Percentiles rank a stretch among this genome's conserved stretches.
These are phyloP conservation scores for Breynia disticha DNA, from an alignment of 441 rosid species.

Conservation along the genomic window DNA sequence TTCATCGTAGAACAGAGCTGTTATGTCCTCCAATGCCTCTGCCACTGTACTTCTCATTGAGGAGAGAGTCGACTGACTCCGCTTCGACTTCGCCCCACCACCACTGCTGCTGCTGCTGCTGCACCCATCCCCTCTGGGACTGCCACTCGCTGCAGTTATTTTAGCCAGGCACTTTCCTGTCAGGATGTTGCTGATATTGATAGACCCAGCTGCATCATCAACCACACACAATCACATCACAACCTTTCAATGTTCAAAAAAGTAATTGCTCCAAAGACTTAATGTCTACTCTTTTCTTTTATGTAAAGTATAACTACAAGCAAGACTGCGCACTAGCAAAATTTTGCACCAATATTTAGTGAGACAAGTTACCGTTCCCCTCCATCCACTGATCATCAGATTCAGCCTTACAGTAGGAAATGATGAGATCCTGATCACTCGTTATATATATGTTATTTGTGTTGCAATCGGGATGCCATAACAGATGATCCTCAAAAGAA, in stretches of 20 bases:
- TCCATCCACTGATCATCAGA: slow-evolving; percentile 62
- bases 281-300: too few relatives aligned
- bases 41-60: slow-evolving; percentile 48
- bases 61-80: slow-evolving; percentile 5
- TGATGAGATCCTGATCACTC: slow-evolving; percentile 87
- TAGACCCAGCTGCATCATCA: slow-evolving; percentile 71
- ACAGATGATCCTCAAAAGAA: slow-evolving; percentile 76
- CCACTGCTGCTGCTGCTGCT: slow-evolving; percentile 25
- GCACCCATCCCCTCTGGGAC: slow-evolving; percentile 34
- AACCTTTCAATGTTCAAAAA: neutral
- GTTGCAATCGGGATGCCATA: slow-evolving; percentile 96
- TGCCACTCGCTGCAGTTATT: slow-evolving; percentile 51
- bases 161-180: slow-evolving; percentile 94
- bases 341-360: neutral
- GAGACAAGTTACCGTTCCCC: slow-evolving; percentile 54
- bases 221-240: neutral
- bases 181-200: slow-evolving; percentile 84
- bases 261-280: too few relatives aligned
- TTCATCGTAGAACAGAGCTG: slow-evolving; percentile 86
- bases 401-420: slow-evolving; percentile 93
- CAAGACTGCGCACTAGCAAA: neutral
- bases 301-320: too few relatives aligned
- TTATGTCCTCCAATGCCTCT: slow-evolving; percentile 92
- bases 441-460: slow-evolving; percentile 90
- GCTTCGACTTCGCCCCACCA: slow-evolving; percentile 25